Evolutionary conservation across 2,329 filamentous ascomycete species (phyloP), one percentile per base, ranked within the genome.

Genomic region (Hansfordia pulvinata): DNA sequence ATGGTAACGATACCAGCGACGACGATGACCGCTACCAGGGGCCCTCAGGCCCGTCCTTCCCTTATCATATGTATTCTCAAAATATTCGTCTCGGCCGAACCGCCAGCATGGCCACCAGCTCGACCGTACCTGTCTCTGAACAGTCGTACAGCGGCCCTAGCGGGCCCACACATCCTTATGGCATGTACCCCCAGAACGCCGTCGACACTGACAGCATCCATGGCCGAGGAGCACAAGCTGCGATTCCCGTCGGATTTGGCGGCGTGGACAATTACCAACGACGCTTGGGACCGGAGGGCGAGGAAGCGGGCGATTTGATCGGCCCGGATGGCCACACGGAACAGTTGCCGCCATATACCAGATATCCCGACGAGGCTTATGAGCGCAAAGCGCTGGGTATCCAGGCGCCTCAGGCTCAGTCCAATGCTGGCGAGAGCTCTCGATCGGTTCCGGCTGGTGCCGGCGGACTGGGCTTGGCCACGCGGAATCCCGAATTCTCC

Each of bases 301-400:
- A 93, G 52, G 86, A 93, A 40, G 60, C 70, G n/a, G 83, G 78
- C 24, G 85, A 86, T 46, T 71, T 94, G 28, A 77, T 94, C 27
- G 85, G 85, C 2, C 81, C 80, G 1, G 74, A 93, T 42, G 86
- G 86, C 2, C 85, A 94, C 45, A 77, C 80, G 2, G 88, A 96
- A 51, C 83, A 93, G 49, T 58, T 94, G 11, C 88, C 88, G 9
- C 88, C 88, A 1, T 96, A 96, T 46, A 82, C 83, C 10, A 68
- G 84, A 47, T 94, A 92, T 50, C 83, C 86, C 3, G 81, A 92
- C 27, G 78, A 83, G 30, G 60, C 60, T 1, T 76, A 54, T 51
- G 66, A 46, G 45, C 68, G 50, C 60, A 84, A 68, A 42, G 50
- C 55, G 25, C 38, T 49, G 11, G 46, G 49, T 12, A 37, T 44